These are phyloP conservation scores for Malus asiatica DNA, from an alignment of 306 rosid genomes.

Conservation along the genomic window DNA sequence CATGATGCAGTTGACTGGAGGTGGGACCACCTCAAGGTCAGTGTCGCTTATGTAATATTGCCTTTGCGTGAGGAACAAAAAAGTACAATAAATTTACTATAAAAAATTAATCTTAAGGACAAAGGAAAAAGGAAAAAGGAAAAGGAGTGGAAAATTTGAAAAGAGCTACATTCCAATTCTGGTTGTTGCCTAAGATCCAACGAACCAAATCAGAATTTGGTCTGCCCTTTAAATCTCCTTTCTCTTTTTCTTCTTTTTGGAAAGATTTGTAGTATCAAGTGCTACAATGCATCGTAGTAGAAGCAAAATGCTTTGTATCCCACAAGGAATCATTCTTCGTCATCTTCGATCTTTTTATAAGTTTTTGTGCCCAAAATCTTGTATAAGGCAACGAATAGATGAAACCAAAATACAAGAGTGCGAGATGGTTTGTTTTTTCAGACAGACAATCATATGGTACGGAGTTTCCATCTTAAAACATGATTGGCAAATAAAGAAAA, in stretches of 20 bases:
- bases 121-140: neutral
- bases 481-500: no score
- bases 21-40: conserved; percentile 30
- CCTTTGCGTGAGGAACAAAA: conserved; percentile 27
- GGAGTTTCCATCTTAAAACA: no score
- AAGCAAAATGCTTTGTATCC: neutral
- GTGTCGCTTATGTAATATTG: conserved; percentile 6
- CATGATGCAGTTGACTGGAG: conserved; percentile 11
- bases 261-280: no score
- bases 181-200: neutral
- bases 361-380: neutral
- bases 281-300: neutral
- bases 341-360: no score
- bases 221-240: neutral
- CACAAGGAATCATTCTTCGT: no score
- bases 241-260: neutral
- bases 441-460: no score
- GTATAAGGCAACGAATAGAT: no score
- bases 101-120: neutral
- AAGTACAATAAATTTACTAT: neutral
- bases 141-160: neutral
- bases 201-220: neutral
- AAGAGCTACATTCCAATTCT: conserved; percentile 5
- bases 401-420: no score
- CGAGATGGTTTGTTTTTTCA: no score